phyloP scores from a whole-genome alignment of 345 rosid species.

The Populus pruinosa region DNA sequence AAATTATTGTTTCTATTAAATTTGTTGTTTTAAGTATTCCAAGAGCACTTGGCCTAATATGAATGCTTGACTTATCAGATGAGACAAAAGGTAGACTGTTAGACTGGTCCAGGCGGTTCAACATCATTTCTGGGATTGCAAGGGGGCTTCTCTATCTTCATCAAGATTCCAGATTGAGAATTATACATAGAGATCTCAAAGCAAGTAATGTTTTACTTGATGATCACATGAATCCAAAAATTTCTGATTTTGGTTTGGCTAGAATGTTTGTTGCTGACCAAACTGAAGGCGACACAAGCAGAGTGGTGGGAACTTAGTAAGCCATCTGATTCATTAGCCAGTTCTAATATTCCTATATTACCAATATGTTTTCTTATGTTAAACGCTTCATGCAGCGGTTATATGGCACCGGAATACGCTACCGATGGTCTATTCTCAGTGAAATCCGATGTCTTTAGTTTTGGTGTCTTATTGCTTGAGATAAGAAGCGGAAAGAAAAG shows the following conservation, averaged over 20 bases:
- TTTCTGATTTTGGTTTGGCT: conserved; percentile 27
- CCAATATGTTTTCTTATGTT: neutral
- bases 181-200: conserved; percentile 24
- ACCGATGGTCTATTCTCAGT: conserved; percentile 12
- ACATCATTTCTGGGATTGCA: conserved; percentile 16
- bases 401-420: conserved; percentile 19
- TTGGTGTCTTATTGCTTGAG: conserved; percentile 7
- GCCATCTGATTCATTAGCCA: neutral
- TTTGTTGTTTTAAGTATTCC: too few species aligned
- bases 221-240: conserved; percentile 20
- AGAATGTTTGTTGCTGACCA: conserved; percentile 14
- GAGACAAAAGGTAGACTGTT: neutral
- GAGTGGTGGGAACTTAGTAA: conserved; percentile 24
- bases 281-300: conserved; percentile 15
- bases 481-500: conserved; percentile 10
- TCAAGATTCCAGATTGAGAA: conserved; percentile 19
- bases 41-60: too few species aligned
- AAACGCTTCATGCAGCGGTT: conserved; percentile 4
- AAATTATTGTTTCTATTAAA: too few species aligned
- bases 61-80: neutral
- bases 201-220: conserved; percentile 21
- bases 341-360: neutral
- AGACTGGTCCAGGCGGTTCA: conserved; percentile 16
- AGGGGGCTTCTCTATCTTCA: conserved; percentile 21
- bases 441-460: conserved; percentile 18